Base-by-base conservation (phyloP, 345 rosid species). In the Eucalyptus virginea region DNA sequence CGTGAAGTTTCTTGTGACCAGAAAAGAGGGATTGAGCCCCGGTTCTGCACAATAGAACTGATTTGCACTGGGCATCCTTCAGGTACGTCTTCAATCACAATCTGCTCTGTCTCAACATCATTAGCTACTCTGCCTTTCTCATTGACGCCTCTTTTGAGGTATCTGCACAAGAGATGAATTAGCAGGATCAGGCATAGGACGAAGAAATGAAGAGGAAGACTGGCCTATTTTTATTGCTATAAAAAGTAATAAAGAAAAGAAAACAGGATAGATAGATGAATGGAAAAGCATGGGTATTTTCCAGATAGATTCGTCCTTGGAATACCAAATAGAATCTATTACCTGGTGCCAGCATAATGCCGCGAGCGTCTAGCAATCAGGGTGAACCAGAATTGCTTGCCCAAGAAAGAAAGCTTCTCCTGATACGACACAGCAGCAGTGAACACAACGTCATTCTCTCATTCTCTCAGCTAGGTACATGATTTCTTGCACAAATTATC, bases 301-400 rank as follows among this genome's bases (percentile, higher is more conserved):
- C 26, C 44, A 37, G 26, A 72, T 72, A 34, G 23, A 72, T 72
- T 72, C 44, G 80, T 72, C 77, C 67, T 60, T 30, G 21, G 48
- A 52, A 40, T 40, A 77, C 83, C 30, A 88, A 50, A 48, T 9
- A 58, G 40, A 85, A 44, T 67, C 86, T 15, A 88, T 87, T 88
- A 98, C 99, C 99, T 98, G 90, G 99, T 98, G 89, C 99, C 99
- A 91, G 99, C 99, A 94, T 94, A 98, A 92, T 98, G 97, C 56
- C 98, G 95, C 52, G 99, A 98, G 26, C 99, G 95, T 87, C 99
- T 96, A 12, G 99, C 95, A 88, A 98, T 96, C 37, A 98, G 95
- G 88, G 98, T 96, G 90, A 97, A 90, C 91, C 91, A 94, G 89
- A 97, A 92, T 89, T 93, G 96, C 92, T 91, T 95, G 90, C 94